Conservation (phyloP, 192 early-diverging fungal genomes). For the Spinellus fusiger region DNA sequence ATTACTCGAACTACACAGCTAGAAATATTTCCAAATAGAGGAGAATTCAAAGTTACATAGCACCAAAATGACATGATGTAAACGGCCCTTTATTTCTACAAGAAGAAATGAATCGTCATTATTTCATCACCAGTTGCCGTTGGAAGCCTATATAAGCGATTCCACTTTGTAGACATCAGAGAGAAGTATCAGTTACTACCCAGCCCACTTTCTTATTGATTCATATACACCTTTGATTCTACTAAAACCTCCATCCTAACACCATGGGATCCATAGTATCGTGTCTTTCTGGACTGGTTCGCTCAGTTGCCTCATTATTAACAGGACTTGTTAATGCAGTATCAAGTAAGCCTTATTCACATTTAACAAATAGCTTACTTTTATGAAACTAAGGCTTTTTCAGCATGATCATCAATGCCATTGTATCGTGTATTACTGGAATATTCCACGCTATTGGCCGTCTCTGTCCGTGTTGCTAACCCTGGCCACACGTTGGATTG, state of each 20-base stretch:
- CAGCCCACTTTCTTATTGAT: not conserved
- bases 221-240: not conserved
- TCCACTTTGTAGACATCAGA: not conserved
- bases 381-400: constrained; percentile 4
- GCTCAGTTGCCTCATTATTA: constrained; percentile 19
- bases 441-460: constrained; percentile 21
- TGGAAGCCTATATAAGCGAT: not conserved
- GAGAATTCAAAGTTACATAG: no score
- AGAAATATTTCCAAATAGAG: no score
- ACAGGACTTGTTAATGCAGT: constrained; percentile 16
- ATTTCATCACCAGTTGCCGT: not conserved
- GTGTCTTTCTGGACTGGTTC: constrained; percentile 8
- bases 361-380: not conserved
- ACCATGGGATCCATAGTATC: constrained; percentile 25
- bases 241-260: not conserved
- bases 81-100: no score
- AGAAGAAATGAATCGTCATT: not conserved
- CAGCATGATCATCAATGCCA: constrained; percentile 13
- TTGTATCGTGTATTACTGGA: constrained; percentile 19
- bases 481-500: not conserved
- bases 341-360: not conserved
- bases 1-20: no score
- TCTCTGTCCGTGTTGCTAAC: constrained; percentile 1
- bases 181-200: not conserved
- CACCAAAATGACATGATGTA: no score